phyloP scores from a whole-genome alignment of 495 filamentous ascomycete species.

The Hypoxylon fragiforme region DNA sequence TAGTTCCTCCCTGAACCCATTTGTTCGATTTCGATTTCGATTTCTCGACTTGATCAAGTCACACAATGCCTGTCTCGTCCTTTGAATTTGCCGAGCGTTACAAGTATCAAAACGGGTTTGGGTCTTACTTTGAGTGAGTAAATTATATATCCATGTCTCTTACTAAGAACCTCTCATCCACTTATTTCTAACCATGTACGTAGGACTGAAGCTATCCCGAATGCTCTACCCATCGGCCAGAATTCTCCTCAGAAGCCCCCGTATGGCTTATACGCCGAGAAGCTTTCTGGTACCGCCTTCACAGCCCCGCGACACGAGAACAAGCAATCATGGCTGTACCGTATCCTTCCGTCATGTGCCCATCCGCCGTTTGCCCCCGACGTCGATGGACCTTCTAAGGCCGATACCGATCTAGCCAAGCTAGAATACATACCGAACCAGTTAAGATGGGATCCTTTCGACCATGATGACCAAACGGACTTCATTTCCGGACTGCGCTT shows the following conservation, averaged over 20 bases:
- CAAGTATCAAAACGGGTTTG: constrained; percentile 71
- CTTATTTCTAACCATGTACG: neutral
- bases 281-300: constrained; percentile 92
- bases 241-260: constrained; percentile 90
- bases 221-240: constrained; percentile 60
- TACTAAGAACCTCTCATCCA: neutral
- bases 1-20: no score
- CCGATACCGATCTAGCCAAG: constrained; percentile 35
- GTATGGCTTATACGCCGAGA: constrained; percentile 86
- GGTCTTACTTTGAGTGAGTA: constrained; percentile 62
- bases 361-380: constrained; percentile 72
- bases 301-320: constrained; percentile 89
- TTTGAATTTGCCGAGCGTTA: constrained; percentile 61
- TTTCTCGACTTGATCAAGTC: neutral
- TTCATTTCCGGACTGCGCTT: constrained; percentile 79
- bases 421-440: constrained; percentile 83
- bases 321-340: constrained; percentile 92
- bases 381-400: constrained; percentile 23
- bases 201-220: constrained; percentile 52
- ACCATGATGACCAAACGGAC: constrained; percentile 67
- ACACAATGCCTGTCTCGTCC: constrained; percentile 59
- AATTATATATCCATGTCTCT: neutral
- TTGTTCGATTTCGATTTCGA: neutral
- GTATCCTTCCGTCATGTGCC: constrained; percentile 80
- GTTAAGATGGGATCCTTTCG: constrained; percentile 89